Percentiles rank a stretch among this genome's conserved stretches.
Conservation (phyloP, 805 yeast genomes). For the Cyberlindnera maclurae region DNA sequence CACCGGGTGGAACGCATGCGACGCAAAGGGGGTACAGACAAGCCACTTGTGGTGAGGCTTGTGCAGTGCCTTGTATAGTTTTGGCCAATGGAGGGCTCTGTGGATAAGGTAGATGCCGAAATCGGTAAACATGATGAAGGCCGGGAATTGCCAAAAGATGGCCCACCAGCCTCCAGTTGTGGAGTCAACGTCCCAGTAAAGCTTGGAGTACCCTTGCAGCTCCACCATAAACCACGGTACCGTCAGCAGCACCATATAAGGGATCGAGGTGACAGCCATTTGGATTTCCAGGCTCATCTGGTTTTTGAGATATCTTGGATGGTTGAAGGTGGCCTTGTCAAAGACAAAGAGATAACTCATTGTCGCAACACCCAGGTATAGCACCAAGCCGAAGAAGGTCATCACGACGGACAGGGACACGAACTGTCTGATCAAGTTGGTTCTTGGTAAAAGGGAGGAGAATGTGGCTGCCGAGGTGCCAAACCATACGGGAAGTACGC, state of each 20-base stretch:
- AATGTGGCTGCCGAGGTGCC: conserved; percentile 50
- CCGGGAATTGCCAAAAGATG: conserved; percentile 58
- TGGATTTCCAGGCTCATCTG: conserved; percentile 81
- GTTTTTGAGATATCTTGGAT: conserved; percentile 91
- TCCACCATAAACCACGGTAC: conserved; percentile 87
- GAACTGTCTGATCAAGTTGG: conserved; percentile 64
- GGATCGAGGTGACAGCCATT: conserved; percentile 77
- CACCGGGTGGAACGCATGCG: conserved; percentile 97
- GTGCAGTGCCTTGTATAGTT: conserved; percentile 78
- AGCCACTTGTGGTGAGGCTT: conserved; percentile 99
- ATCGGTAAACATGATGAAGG: conserved; percentile 88
- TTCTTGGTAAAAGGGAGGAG: conserved; percentile 66
- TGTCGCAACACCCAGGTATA: conserved; percentile 70
- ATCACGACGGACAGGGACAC: conserved; percentile 62
- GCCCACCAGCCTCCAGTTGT: conserved; percentile 65
- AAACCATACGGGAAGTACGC: conserved; percentile 53
- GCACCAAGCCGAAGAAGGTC: conserved; percentile 78
- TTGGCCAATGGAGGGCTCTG: conserved; percentile 90
- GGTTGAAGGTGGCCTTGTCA: conserved; percentile 86
- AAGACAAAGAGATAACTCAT: conserved; percentile 73
- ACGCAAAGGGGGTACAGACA: conserved; percentile 96
- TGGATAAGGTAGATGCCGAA: conserved; percentile 88
- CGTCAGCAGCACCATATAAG: conserved; percentile 80
- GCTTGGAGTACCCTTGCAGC: conserved; percentile 71
- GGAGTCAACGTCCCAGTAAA: conserved; percentile 61